These are phyloP conservation scores for Hansenula anomala DNA, from an alignment of 1,139 yeast genomes.

Conservation along the genomic window DNA sequence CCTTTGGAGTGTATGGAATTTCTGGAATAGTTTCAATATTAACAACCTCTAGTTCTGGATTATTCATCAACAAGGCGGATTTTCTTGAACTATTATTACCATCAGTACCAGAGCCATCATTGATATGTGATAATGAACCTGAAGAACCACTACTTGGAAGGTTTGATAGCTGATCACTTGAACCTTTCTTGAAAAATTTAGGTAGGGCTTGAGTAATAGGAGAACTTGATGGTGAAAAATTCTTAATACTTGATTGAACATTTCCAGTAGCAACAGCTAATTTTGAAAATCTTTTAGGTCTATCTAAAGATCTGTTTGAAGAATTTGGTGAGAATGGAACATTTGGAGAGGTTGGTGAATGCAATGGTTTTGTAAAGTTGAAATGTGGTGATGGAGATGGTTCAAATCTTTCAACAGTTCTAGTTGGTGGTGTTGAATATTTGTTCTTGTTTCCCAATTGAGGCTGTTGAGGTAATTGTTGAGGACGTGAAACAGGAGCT, in stretches of 20 bases:
- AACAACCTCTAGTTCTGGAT: conserved; percentile 10
- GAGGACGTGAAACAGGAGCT: neutral
- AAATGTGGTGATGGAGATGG: conserved; percentile 1
- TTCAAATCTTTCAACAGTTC: neutral
- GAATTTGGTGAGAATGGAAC: conserved; percentile 8
- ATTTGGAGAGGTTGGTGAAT: neutral
- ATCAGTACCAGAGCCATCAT: neutral
- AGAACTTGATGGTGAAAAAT: conserved; percentile 6
- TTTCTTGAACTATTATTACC: neutral
- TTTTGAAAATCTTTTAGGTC: neutral
- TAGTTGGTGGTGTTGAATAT: conserved; percentile 2
- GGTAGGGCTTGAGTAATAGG: conserved; percentile 19
- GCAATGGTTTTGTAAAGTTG: conserved; percentile 1
- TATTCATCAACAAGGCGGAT: conserved; percentile 4
- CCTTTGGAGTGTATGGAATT: conserved; percentile 18
- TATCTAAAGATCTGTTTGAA: conserved; percentile 3
- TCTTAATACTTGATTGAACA: neutral
- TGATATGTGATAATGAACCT: conserved; percentile 11
- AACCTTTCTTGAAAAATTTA: conserved; percentile 13
- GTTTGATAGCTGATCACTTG: conserved; percentile 7
- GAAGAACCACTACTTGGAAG: conserved; percentile 16
- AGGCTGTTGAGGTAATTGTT: neutral
- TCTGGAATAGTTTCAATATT: conserved; percentile 16
- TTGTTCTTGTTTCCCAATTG: no score
- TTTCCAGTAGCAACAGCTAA: conserved; percentile 1